Base-by-base conservation (phyloP, 2,329 filamentous ascomycete genomes). In the Phyllosticta citriasiana region DNA sequence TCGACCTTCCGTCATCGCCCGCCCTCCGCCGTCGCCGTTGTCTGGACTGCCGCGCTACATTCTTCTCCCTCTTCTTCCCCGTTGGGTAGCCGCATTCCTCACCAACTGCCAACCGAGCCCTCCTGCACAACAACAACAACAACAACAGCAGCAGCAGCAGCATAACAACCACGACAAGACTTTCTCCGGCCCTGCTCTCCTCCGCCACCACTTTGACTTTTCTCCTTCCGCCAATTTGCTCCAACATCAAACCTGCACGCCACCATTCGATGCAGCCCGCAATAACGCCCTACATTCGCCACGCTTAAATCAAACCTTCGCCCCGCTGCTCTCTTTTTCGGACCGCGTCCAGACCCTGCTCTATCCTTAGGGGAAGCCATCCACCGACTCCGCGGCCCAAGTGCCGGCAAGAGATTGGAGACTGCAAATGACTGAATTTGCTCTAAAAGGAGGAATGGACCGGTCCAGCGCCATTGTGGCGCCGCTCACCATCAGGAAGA, bases 381-480 rank as follows among this genome's bases (percentile, higher is more conserved):
- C 7, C 40, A 19, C n/a, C 40, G 40, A 47, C 16, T 47, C 40
- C 16, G 40, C 40, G 40, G 40, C 40, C 19, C 40, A 47, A 47
- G 40, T 6, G 40, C 40, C 40, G 40, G 40, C 40, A 47, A 47
- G 40, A 47, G 16, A 47, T 47, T n/a, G 40, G 40, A 16, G 58
- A 60, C 22, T 56, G 50, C 53, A 55, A 19, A 62, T 62, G 60
- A 57, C 60, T 47, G 56, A 58, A 14, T 26, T 62, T 56, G n/a
- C 51, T 14, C 27, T 25, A 19, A 57, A 56, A 62, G 60, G 57
- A 24, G 40, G 52, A 24, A 55, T 57, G 47, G 53, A 57, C 53
- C 63, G 63, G 58, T 56, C 66, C 8, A 66, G 64, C 63, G 66
- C 68, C 22, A 68, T 61, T 54, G 65, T 71, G 53, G 69, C 70